Evolutionary conservation across 345 rosid genomes (phyloP).

Genomic region (Ceriops tagal): DNA sequence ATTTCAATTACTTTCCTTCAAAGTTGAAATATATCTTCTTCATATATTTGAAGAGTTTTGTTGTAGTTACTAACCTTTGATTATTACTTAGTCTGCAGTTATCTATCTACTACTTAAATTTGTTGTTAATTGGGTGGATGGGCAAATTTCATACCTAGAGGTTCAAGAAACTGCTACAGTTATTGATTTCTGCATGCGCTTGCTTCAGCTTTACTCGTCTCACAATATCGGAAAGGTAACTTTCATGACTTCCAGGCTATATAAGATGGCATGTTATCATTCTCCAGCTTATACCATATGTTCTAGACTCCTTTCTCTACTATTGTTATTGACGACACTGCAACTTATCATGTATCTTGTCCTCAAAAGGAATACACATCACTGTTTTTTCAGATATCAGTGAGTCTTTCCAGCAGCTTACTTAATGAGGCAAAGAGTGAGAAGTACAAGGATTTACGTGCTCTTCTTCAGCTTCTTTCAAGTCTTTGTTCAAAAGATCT

Average conservation of each 20-base stretch:
- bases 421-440: slow-evolving; percentile 80
- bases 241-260: slow-evolving; percentile 5
- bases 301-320: no score
- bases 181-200: slow-evolving; percentile 81
- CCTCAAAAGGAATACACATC: neutral
- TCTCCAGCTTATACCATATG: no score
- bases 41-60: neutral
- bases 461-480: slow-evolving; percentile 95
- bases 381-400: slow-evolving; percentile 49
- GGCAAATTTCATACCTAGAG: slow-evolving; percentile 89
- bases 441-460: slow-evolving; percentile 86
- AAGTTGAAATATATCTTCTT: neutral
- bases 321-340: neutral
- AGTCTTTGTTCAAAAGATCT: slow-evolving; percentile 91
- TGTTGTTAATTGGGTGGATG: slow-evolving; percentile 95
- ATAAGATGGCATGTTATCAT: neutral
- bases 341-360: neutral
- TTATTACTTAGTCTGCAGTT: slow-evolving; percentile 77
- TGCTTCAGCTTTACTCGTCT: slow-evolving; percentile 92
- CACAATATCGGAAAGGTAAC: slow-evolving; percentile 95
- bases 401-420: slow-evolving; percentile 72
- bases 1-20: neutral
- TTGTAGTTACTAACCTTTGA: slow-evolving; percentile 16
- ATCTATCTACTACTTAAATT: slow-evolving; percentile 87
- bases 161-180: slow-evolving; percentile 71